phyloP scores from a whole-genome alignment of 306 rosid species.

The Cucumis cinereus region DNA sequence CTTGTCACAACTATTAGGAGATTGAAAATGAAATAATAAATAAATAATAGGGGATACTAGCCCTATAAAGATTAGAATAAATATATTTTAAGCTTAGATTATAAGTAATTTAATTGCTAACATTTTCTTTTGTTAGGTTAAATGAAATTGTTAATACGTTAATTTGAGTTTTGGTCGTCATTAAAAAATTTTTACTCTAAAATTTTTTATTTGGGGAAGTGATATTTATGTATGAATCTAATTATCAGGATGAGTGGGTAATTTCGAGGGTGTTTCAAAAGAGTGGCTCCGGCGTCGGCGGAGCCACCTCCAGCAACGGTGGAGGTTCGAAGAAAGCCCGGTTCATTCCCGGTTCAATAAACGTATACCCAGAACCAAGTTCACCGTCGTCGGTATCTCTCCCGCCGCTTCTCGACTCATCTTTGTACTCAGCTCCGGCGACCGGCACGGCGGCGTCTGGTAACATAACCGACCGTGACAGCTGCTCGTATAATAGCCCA shows the following conservation, averaged over 20 bases:
- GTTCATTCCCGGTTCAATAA: constrained; percentile 16
- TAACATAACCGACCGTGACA: constrained; percentile 30
- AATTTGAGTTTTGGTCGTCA: no score
- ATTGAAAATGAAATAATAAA: no score
- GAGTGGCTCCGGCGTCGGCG: constrained; percentile 19
- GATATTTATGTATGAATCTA: neutral
- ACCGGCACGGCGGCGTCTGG: neutral
- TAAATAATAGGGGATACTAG: no score
- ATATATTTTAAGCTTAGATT: no score
- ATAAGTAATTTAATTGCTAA: no score
- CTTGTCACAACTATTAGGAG: no score
- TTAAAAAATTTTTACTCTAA: no score
- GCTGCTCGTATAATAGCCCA: constrained; percentile 38
- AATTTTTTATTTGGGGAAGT: neutral
- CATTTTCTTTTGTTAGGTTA: no score
- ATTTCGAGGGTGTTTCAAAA: constrained; percentile 86
- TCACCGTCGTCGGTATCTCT: constrained; percentile 80
- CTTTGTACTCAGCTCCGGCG: constrained; percentile 26
- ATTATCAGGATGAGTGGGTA: constrained; percentile 83
- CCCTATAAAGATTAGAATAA: no score
- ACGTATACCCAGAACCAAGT: constrained; percentile 47
- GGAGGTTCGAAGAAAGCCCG: constrained; percentile 39
- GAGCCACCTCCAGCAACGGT: constrained; percentile 11
- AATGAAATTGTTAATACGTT: no score
- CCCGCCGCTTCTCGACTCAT: constrained; percentile 75